Base-by-base conservation (phyloP, 352 stramenopile genomes). In the Pythium periplocum region DNA sequence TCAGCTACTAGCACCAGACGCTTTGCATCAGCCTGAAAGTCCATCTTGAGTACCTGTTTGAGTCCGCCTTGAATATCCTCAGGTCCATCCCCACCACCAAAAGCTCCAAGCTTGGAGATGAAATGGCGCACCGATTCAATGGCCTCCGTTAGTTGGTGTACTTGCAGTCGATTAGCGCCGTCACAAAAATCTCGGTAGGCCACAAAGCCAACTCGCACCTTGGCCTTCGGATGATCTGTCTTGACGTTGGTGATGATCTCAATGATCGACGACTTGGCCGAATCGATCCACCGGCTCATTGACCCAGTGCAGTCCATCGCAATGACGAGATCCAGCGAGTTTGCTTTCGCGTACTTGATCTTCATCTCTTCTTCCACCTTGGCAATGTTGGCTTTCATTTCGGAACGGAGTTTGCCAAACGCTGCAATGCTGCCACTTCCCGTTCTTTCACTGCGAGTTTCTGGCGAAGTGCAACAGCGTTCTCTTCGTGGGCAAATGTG, bases 281-380 rank as follows among this genome's bases (percentile, higher is more conserved):
- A 4, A 1, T 43, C 1, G 35, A 78, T 82, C 64, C 62, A 82
- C 7, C 42, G 45, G 17, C 3, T 4, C 68, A 78, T 78, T 6
- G 68, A 82, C 0, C 9, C 32, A 11, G 71, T 82, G 43, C 68
- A 82, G 42, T 78, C 71, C 68, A 82, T 76, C 1, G 63, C 66
- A 12, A 78, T 66, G 36, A 82, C 71, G 6, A 82, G 53, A 4
- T 82, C 68, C 1, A 82, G 50, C 0, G 58, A 34, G 34, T 59
- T 78, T 2, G 61, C 56, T 4, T 53, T 45, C 0, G 43, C 60
- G 39, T 48, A 57, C 31, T 68, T 51, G 4, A 60, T 47, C 51
- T 69, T 48, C 17, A 58, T 49, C 40, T 59, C 49, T 6, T 57
- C 48, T 8, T 62, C 57, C 4, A 61, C 59, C 26, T 46, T 48